Percentiles rank a stretch among this genome's conserved stretches.
phyloP scores from a whole-genome alignment of 164 flowering plant genomes.

The Malania oleifera region DNA sequence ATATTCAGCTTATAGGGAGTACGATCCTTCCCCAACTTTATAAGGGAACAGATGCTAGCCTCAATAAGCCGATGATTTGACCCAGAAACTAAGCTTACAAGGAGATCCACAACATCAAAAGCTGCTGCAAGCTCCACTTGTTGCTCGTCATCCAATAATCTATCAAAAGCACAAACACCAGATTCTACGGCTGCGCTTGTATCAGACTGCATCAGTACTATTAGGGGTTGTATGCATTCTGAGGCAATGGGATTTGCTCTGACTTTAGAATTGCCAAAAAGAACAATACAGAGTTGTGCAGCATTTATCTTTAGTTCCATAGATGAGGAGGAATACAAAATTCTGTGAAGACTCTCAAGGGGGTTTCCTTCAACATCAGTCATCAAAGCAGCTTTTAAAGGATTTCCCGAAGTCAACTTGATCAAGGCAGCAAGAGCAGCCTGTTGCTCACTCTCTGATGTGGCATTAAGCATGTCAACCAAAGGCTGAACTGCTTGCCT shows the following conservation, averaged over 20 bases:
- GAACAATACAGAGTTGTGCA: constrained; percentile 55
- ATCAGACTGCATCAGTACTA: constrained; percentile 59
- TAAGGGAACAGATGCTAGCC: constrained; percentile 62
- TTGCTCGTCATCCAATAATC: constrained; percentile 68
- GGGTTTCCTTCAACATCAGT: constrained; percentile 58
- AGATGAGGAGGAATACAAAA: constrained; percentile 48
- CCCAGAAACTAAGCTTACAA: constrained; percentile 63
- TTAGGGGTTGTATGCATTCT: constrained; percentile 60
- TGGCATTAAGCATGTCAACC: constrained; percentile 65
- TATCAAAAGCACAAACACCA: constrained; percentile 71
- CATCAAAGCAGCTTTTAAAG: constrained; percentile 41
- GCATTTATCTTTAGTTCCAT: constrained; percentile 64
- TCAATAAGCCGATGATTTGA: constrained; percentile 52
- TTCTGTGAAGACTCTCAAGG: constrained; percentile 49
- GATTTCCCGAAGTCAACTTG: constrained; percentile 53
- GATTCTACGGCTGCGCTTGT: constrained; percentile 43
- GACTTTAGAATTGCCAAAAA: constrained; percentile 49
- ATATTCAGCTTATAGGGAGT: constrained; percentile 62
- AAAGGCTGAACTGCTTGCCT: constrained; percentile 72
- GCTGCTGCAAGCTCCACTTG: constrained; percentile 59
- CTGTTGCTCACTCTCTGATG: constrained; percentile 63
- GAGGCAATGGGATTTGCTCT: constrained; percentile 52
- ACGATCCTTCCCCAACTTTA: constrained; percentile 78
- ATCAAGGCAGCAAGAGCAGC: constrained; percentile 60
- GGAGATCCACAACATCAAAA: constrained; percentile 54